A percentile compares a stretch with the other conserved stretches of the same genome.
phyloP scores from a whole-genome alignment of 176 grass and related monocot genomes.

The Aegilops umbellulata region DNA sequence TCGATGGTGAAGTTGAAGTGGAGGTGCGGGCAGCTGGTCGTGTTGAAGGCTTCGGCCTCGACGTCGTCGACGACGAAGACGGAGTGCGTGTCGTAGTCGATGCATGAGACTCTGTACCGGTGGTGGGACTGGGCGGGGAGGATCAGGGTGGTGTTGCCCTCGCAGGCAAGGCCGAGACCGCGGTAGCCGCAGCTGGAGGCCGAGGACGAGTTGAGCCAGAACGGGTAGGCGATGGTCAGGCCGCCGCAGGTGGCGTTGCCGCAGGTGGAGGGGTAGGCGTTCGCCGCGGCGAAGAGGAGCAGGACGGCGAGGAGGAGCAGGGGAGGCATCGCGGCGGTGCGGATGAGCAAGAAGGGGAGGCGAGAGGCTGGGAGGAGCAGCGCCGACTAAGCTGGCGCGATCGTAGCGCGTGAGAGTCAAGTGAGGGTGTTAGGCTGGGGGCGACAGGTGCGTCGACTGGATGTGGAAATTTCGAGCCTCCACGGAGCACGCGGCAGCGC shows the following conservation, averaged over 20 bases:
- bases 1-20: constrained; percentile 34
- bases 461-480: neutral
- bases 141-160: neutral
- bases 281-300: neutral
- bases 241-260: constrained; percentile 31
- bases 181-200: constrained; percentile 23
- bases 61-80: constrained; percentile 35
- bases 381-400: neutral
- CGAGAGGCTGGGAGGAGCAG: neutral
- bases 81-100: constrained; percentile 14
- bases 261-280: neutral
- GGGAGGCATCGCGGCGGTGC: neutral
- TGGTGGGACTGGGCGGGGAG: constrained; percentile 1
- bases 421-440: neutral
- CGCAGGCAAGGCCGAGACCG: constrained; percentile 46
- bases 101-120: constrained; percentile 13
- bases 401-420: constrained; percentile 23
- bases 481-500: neutral
- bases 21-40: constrained; percentile 13
- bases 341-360: neutral
- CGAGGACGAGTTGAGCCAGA: constrained; percentile 16
- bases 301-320: neutral
- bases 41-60: neutral
- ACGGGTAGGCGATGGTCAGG: constrained; percentile 45
- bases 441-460: neutral